Percentiles rank a stretch among this genome's conserved stretches.
Conservation (phyloP, 371 early-diverging fungal genomes). For the Syncephalis plumigaleata region DNA sequence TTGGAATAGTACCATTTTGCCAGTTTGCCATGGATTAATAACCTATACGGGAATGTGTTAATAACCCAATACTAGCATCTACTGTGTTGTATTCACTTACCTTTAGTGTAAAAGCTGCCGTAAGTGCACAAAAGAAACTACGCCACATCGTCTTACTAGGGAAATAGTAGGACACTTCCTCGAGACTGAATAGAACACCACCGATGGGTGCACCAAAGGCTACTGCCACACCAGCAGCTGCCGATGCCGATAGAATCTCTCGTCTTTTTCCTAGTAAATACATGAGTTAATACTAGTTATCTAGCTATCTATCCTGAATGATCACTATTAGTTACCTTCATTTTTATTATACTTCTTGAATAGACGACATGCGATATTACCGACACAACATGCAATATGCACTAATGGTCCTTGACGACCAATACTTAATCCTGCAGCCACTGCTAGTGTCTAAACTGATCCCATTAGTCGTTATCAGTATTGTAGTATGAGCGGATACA, state of each 20-base stretch:
- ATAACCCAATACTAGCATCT: not conserved
- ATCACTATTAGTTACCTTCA: conserved; percentile 29
- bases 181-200: conserved; percentile 73
- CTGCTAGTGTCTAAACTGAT: conserved; percentile 37
- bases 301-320: no score
- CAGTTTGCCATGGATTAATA: conserved; percentile 76
- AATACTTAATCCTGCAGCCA: conserved; percentile 63
- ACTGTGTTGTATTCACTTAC: no score
- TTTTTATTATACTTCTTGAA: conserved; percentile 71
- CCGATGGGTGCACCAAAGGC: conserved; percentile 92
- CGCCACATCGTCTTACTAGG: conserved; percentile 82
- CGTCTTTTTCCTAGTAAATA: conserved; percentile 30
- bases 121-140: conserved; percentile 78
- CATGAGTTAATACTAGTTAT: not conserved
- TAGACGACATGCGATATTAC: conserved; percentile 61
- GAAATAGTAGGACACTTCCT: conserved; percentile 88
- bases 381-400: conserved; percentile 80
- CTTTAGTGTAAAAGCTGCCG: conserved; percentile 68
- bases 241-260: conserved; percentile 73
- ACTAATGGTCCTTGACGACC: conserved; percentile 96
- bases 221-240: conserved; percentile 82
- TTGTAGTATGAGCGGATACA: not conserved
- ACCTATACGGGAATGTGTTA: conserved; percentile 21
- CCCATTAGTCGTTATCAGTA: not conserved
- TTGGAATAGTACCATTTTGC: conserved; percentile 83